A percentile compares a stretch with the other conserved stretches of the same genome.
Conservation (phyloP, 441 rosid genomes). For the Mallotus japonicus region DNA sequence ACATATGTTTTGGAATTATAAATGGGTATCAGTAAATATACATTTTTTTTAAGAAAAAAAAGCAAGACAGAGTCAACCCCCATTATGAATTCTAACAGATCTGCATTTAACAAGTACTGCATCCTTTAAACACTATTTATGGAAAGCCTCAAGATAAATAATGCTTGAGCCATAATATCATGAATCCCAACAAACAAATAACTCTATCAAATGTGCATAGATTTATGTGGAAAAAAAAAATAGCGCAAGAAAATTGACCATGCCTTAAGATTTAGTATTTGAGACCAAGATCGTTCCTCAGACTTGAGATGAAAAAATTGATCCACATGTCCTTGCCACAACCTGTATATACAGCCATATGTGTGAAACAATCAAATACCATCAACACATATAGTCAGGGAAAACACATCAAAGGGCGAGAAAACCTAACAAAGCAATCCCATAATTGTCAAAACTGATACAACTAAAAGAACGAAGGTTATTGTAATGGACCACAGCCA, state of each 20-base stretch:
- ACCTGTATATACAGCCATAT: slow-evolving; percentile 37
- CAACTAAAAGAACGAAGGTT: neutral
- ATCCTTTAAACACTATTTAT: neutral
- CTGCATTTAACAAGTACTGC: neutral
- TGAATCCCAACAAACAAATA: neutral
- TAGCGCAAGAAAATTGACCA: slow-evolving; percentile 16
- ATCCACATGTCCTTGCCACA: slow-evolving; percentile 55
- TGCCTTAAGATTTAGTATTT: slow-evolving; percentile 53
- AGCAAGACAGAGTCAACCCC: neutral
- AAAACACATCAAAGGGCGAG: slow-evolving; percentile 9
- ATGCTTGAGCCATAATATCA: neutral
- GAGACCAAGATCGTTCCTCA: slow-evolving; percentile 47
- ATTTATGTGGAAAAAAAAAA: slow-evolving; percentile 6
- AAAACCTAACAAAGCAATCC: neutral
- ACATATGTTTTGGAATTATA: neutral
- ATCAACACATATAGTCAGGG: neutral
- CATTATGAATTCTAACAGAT: neutral
- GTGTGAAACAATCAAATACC: slow-evolving; percentile 14
- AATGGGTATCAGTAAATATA: neutral
- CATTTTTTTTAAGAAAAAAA: neutral
- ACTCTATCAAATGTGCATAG: neutral
- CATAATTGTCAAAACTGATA: neutral
- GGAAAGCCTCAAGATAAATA: neutral
- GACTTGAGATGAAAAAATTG: slow-evolving; percentile 37
- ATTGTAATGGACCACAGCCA: neutral